These are phyloP conservation scores for Colletotrichum spaethianum DNA, from an alignment of 2,329 filamentous ascomycete species.

Conservation along the genomic window DNA sequence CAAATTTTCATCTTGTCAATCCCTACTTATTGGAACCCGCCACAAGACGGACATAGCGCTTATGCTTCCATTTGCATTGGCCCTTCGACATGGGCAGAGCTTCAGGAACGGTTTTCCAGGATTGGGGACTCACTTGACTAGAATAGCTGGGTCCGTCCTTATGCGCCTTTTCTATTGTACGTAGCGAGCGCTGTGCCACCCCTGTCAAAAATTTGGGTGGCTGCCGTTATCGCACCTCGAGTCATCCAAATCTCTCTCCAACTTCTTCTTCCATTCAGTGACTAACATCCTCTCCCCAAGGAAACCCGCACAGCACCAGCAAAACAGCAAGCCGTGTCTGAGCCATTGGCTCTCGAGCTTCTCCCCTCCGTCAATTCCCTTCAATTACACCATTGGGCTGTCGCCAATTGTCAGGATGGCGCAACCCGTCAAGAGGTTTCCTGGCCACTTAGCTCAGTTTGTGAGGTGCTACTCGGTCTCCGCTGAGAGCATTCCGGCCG, in stretches of 20 bases:
- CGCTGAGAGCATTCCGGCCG: conserved; percentile 75
- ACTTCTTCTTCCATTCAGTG: conserved; percentile 11
- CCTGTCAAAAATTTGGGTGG: conserved; percentile 28
- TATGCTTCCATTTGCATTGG: background rate
- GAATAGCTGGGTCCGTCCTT: background rate
- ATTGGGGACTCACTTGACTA: conserved; percentile 3
- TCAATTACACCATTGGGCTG: background rate
- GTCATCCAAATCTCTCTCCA: conserved; percentile 29
- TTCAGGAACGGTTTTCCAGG: background rate
- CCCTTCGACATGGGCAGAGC: background rate
- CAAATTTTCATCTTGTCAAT: background rate
- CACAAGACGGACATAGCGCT: background rate
- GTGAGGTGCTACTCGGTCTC: conserved; percentile 72
- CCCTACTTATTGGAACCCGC: background rate
- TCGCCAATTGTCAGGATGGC: conserved; percentile 35
- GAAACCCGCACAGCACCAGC: conserved; percentile 8
- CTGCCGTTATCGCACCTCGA: conserved; percentile 34
- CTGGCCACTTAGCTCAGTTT: conserved; percentile 40
- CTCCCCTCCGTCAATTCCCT: background rate
- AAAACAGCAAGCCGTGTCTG: conserved; percentile 11
- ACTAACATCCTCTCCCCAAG: conserved; percentile 25
- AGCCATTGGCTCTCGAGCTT: conserved; percentile 34
- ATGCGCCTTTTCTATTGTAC: conserved; percentile 15
- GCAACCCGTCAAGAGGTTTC: conserved; percentile 40
- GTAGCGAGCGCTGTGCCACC: conserved; percentile 16